phyloP scores from a whole-genome alignment of 1,284 basidiomycete genomes.

The Puccinia coronata region DNA sequence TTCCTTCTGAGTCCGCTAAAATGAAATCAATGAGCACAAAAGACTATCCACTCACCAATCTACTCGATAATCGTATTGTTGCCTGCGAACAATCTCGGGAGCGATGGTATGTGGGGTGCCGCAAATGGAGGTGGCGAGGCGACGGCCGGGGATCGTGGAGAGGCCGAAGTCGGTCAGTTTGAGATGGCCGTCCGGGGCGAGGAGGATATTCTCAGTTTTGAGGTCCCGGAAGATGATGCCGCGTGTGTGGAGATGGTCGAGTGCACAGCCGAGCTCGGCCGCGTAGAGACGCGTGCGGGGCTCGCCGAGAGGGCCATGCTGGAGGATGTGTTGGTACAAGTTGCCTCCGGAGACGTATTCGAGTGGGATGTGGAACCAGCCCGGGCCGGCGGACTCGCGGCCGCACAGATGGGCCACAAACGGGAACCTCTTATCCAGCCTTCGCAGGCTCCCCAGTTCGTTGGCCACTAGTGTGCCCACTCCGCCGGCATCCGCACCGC shows the following conservation, averaged over 20 bases:
- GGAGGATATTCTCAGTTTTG: conserved; percentile 43
- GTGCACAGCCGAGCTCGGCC: conserved; percentile 22
- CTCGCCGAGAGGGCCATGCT: conserved; percentile 52
- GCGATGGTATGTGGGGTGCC: conserved; percentile 56
- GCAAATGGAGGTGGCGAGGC: conserved; percentile 51
- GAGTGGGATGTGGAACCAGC: conserved; percentile 53
- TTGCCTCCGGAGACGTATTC: conserved; percentile 55
- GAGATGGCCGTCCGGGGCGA: conserved; percentile 17
- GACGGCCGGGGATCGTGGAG: neutral
- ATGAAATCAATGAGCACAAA: too few species aligned
- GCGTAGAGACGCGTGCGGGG: conserved; percentile 18
- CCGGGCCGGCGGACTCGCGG: neutral
- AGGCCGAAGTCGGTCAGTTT: conserved; percentile 44
- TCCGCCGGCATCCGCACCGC: neutral
- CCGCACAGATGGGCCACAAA: neutral
- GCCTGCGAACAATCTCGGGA: conserved; percentile 53
- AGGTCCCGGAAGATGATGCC: conserved; percentile 42
- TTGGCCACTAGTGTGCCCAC: neutral
- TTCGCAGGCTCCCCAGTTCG: neutral
- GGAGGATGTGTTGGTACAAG: conserved; percentile 53
- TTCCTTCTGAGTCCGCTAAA: too few species aligned
- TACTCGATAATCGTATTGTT: conserved; percentile 53
- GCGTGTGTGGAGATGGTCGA: conserved; percentile 6
- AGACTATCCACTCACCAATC: conserved; percentile 54
- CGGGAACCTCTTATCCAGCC: neutral